Evolutionary conservation across 2,329 filamentous ascomycete species (phyloP).

Genomic region (Beauveria sp.): DNA sequence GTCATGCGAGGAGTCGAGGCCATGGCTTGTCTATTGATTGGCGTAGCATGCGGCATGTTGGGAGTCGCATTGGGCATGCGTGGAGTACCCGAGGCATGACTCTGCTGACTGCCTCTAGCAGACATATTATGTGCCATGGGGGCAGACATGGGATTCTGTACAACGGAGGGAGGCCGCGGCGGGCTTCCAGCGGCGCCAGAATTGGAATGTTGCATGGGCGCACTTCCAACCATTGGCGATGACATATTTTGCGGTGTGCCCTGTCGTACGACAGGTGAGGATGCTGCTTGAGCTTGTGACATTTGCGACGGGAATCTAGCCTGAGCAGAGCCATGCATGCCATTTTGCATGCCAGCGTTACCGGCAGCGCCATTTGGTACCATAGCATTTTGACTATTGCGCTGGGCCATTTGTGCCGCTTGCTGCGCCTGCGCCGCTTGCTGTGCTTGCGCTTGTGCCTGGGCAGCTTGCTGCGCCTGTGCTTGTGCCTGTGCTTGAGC

Average conservation of each 20-base stretch:
- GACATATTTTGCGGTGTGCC: conserved; percentile 58
- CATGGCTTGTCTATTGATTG: conserved; percentile 45
- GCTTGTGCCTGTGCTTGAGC: conserved; percentile 15
- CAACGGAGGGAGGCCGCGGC: conserved; percentile 57
- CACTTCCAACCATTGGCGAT: conserved; percentile 55
- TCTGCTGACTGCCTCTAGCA: conserved; percentile 57
- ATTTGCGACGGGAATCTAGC: conserved; percentile 47
- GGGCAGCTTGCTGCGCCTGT: background rate
- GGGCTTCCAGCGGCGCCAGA: conserved; percentile 65
- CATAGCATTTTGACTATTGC: conserved; percentile 30
- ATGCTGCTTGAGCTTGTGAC: conserved; percentile 51
- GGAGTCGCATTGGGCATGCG: conserved; percentile 55
- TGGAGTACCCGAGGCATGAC: conserved; percentile 56
- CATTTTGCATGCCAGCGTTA: conserved; percentile 29
- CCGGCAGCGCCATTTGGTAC: conserved; percentile 28
- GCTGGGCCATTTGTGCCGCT: conserved; percentile 22
- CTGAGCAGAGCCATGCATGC: conserved; percentile 29
- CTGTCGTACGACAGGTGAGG: conserved; percentile 60
- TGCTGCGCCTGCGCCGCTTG: conserved; percentile 15
- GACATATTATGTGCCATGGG: conserved; percentile 58
- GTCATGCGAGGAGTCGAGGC: conserved; percentile 53
- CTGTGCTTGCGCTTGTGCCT: conserved; percentile 12
- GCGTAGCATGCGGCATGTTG: conserved; percentile 52
- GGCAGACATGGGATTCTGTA: conserved; percentile 52
- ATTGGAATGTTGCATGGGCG: conserved; percentile 56